Evolutionary conservation across 73 alveolate genomes (phyloP).

Genomic region (Stentor roeselii): DNA sequence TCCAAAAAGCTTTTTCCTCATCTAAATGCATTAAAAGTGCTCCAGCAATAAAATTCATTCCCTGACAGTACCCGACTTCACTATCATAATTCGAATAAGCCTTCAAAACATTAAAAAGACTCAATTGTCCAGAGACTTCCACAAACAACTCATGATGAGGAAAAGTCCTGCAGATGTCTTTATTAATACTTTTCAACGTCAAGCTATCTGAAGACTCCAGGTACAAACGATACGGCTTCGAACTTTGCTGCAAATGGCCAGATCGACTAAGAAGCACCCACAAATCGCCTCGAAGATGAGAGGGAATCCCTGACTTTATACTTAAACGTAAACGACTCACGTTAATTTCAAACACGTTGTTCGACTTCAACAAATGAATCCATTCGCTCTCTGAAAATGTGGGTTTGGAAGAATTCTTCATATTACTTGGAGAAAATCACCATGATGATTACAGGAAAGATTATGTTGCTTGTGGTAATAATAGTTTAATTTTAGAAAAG

Average conservation of each 20-base stretch:
- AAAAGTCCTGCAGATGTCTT: constrained; percentile 27
- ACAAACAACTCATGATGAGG: constrained; percentile 16
- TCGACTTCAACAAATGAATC: background rate
- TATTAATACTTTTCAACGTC: background rate
- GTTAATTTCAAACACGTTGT: background rate
- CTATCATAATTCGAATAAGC: constrained; percentile 51
- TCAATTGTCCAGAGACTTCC: constrained; percentile 30
- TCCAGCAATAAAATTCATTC: constrained; percentile 55
- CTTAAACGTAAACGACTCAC: constrained; percentile 13
- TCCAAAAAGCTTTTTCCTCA: constrained; percentile 53
- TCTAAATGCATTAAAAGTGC: constrained; percentile 37
- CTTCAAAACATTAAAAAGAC: constrained; percentile 33
- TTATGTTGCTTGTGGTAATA: too few relatives aligned
- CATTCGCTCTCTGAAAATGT: background rate
- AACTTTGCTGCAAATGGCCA: background rate
- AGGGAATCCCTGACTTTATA: constrained; percentile 14
- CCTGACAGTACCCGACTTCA: constrained; percentile 60
- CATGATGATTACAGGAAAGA: too few relatives aligned
- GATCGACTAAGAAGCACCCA: constrained; percentile 14
- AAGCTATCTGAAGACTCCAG: background rate
- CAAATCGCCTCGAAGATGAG: constrained; percentile 19
- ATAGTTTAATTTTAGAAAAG: too few relatives aligned
- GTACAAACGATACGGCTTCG: background rate
- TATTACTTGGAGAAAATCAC: too few relatives aligned
- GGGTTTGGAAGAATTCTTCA: too few relatives aligned